phyloP scores from a whole-genome alignment of 495 filamentous ascomycete genomes.

The Elaphomyces granulatus region DNA sequence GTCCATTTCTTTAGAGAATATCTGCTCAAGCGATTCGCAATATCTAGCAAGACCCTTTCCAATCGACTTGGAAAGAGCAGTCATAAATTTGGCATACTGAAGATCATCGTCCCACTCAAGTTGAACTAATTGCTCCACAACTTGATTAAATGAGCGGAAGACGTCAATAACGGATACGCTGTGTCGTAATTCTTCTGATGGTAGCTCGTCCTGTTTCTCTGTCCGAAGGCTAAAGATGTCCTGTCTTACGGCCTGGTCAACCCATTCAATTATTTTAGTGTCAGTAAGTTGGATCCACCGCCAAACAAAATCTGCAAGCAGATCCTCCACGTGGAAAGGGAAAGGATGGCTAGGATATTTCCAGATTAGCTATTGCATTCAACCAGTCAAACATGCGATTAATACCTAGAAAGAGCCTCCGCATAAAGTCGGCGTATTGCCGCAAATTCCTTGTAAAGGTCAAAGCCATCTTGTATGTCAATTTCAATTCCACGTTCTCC shows the following conservation, averaged over 20 bases:
- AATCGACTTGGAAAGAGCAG: constrained; percentile 76
- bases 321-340: constrained; percentile 69
- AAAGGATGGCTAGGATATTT: constrained; percentile 38
- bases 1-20: constrained; percentile 88
- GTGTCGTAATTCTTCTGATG: constrained; percentile 73
- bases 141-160: constrained; percentile 84
- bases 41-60: constrained; percentile 73
- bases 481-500: constrained; percentile 59
- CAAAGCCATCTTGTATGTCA: constrained; percentile 79
- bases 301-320: constrained; percentile 88
- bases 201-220: constrained; percentile 40
- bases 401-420: constrained; percentile 50
- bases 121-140: constrained; percentile 67
- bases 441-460: constrained; percentile 76
- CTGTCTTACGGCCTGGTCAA: constrained; percentile 78
- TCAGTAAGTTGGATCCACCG: constrained; percentile 80
- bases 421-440: constrained; percentile 67
- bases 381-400: constrained; percentile 4
- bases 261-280: constrained; percentile 63
- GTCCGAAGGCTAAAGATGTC: constrained; percentile 64
- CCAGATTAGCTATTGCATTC: constrained; percentile 6
- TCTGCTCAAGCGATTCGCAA: constrained; percentile 79
- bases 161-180: constrained; percentile 89
- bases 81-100: constrained; percentile 95
- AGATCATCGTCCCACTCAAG: constrained; percentile 88